Conservation (phyloP, 148 eudicot species). For the Salicornia ramosissima region DNA sequence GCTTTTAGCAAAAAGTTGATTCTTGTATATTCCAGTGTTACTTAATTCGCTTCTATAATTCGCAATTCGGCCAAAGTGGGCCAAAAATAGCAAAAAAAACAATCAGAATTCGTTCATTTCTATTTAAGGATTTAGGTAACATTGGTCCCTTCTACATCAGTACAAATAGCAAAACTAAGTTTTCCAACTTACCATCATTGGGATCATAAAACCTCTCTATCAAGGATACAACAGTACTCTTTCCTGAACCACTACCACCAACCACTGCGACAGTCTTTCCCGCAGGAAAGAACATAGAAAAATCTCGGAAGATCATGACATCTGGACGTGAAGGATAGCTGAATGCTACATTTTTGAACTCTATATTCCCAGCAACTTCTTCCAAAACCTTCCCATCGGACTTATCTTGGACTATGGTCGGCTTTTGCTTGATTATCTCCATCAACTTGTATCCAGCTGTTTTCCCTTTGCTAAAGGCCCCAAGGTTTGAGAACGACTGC, state of each 20-base stretch:
- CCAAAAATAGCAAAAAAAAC: too few relatives aligned
- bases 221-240: slow-evolving; percentile 94
- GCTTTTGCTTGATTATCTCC: slow-evolving; percentile 95
- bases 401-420: slow-evolving; percentile 67
- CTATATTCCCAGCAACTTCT: slow-evolving; percentile 82
- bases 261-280: slow-evolving; percentile 97
- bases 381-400: slow-evolving; percentile 62
- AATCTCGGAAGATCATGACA: slow-evolving; percentile 80
- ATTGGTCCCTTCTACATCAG: too few relatives aligned
- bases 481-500: slow-evolving; percentile 95
- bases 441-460: slow-evolving; percentile 93
- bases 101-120: too few relatives aligned
- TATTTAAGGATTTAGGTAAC: too few relatives aligned
- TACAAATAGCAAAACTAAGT: not conserved
- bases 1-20: not conserved
- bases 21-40: too few relatives aligned
- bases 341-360: slow-evolving; percentile 82
- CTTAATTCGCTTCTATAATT: too few relatives aligned
- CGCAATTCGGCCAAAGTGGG: too few relatives aligned
- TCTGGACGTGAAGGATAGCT: slow-evolving; percentile 98
- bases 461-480: slow-evolving; percentile 99
- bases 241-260: slow-evolving; percentile 99
- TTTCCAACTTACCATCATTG: slow-evolving; percentile 52
- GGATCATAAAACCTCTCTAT: slow-evolving; percentile 99
- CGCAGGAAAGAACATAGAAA: slow-evolving; percentile 94